phyloP scores from a whole-genome alignment of 2,329 filamentous ascomycete species.

The Lecanicillium sp. region DNA sequence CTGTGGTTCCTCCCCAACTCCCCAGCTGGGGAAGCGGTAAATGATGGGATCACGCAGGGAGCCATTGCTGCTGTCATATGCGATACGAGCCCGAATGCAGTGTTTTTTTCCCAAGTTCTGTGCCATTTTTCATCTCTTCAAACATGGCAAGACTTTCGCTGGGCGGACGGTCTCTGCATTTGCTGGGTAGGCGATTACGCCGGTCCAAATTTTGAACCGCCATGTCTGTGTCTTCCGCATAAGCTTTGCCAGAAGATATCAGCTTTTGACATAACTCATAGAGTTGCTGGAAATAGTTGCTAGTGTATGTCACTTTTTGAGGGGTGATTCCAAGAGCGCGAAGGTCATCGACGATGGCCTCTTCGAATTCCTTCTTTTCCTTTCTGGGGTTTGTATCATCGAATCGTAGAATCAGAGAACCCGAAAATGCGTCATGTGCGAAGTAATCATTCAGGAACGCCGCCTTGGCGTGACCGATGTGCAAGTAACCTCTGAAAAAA shows the following conservation, averaged over 20 bases:
- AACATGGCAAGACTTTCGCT: slow-evolving; percentile 76
- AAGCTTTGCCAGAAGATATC: slow-evolving; percentile 76
- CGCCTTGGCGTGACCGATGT: slow-evolving; percentile 86
- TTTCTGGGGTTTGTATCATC: slow-evolving; percentile 93
- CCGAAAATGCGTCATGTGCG: slow-evolving; percentile 81
- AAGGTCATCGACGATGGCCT: slow-evolving; percentile 81
- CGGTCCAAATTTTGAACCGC: slow-evolving; percentile 76
- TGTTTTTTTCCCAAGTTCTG: slow-evolving; percentile 64
- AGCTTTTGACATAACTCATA: slow-evolving; percentile 72
- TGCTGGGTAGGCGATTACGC: slow-evolving; percentile 69
- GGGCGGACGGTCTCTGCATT: slow-evolving; percentile 62
- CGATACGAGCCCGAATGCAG: slow-evolving; percentile 87
- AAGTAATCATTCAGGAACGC: slow-evolving; percentile 87
- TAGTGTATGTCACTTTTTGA: slow-evolving; percentile 75
- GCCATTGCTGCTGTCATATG: slow-evolving; percentile 79
- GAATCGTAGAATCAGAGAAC: slow-evolving; percentile 76
- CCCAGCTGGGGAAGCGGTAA: slow-evolving; percentile 67
- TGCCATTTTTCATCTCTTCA: slow-evolving; percentile 79
- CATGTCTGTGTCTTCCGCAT: slow-evolving; percentile 81
- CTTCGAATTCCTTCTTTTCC: slow-evolving; percentile 86
- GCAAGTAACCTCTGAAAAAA: slow-evolving; percentile 59
- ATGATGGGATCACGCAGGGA: slow-evolving; percentile 87
- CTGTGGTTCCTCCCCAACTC: slow-evolving; percentile 63
- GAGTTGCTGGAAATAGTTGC: slow-evolving; percentile 82
- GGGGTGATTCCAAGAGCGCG: slow-evolving; percentile 77